Evolutionary conservation across 2,329 filamentous ascomycete species (phyloP).

Genomic region (Cytospora piceicola): DNA sequence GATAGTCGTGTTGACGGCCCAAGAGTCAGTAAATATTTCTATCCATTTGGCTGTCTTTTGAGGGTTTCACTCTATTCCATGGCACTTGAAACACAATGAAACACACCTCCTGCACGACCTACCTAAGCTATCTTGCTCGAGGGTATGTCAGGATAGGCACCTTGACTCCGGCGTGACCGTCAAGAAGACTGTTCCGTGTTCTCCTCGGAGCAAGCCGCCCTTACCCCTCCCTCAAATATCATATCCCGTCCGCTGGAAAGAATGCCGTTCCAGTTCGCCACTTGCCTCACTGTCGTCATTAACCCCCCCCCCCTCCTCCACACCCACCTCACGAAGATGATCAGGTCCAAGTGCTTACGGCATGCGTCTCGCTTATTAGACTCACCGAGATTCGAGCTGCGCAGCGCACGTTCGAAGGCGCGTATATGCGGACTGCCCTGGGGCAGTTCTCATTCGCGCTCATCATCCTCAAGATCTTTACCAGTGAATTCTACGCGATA

Average conservation of each 20-base stretch:
- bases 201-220: no score
- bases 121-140: neutral
- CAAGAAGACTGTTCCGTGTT: no score
- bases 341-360: constrained; percentile 19
- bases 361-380: constrained; percentile 41
- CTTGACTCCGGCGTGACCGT: no score
- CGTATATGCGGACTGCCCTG: constrained; percentile 92
- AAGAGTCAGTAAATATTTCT: constrained; percentile 60
- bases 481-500: constrained; percentile 92
- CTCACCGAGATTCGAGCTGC: constrained; percentile 94
- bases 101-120: no score
- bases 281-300: constrained; percentile 6
- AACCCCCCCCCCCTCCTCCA: constrained; percentile 3
- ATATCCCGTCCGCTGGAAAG: neutral
- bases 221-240: no score
- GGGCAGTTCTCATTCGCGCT: constrained; percentile 95
- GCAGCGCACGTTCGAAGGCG: constrained; percentile 95
- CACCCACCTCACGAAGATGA: constrained; percentile 1
- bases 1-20: constrained; percentile 72
- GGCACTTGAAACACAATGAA: neutral
- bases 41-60: neutral
- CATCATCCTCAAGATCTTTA: constrained; percentile 95
- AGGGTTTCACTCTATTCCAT: neutral
- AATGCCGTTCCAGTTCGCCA: neutral
- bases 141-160: no score